Evolutionary conservation across 768 basidiomycete genomes (phyloP).

Genomic region (Amanita jacksonii): DNA sequence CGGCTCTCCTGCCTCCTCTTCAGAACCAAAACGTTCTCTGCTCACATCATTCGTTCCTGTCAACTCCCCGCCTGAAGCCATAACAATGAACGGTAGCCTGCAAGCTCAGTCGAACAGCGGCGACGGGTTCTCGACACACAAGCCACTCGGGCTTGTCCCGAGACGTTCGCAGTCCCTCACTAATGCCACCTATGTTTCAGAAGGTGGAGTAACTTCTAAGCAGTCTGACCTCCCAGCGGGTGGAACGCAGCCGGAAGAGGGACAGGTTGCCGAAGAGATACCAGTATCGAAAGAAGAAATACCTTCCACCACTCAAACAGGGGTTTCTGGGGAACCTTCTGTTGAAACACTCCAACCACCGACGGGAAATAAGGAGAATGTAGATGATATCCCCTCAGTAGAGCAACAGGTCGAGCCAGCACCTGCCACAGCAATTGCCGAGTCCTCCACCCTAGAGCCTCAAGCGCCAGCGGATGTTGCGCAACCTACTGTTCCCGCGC

Average conservation of each 20-base stretch:
- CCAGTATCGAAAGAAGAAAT: background rate
- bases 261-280: background rate
- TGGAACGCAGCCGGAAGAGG: background rate
- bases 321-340: too few species aligned
- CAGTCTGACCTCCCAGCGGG: background rate
- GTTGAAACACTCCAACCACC: too few species aligned
- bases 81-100: background rate
- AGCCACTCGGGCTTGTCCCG: slow-evolving; percentile 1
- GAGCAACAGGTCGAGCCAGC: too few species aligned
- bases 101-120: background rate
- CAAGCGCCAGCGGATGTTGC: too few species aligned
- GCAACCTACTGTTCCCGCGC: too few species aligned
- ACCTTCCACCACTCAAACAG: background rate
- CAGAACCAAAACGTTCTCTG: background rate
- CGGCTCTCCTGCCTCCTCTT: background rate
- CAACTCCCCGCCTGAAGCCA: slow-evolving; percentile 1
- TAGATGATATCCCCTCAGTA: too few species aligned
- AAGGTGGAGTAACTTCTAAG: background rate
- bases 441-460: too few species aligned
- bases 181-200: background rate
- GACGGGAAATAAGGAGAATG: too few species aligned
- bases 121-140: slow-evolving; percentile 4
- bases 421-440: too few species aligned
- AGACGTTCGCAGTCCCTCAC: background rate
- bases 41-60: slow-evolving; percentile 3